Evolutionary conservation across 1,139 yeast genomes (phyloP).

Genomic region (Zygosaccharomyces pseudobailii): DNA sequence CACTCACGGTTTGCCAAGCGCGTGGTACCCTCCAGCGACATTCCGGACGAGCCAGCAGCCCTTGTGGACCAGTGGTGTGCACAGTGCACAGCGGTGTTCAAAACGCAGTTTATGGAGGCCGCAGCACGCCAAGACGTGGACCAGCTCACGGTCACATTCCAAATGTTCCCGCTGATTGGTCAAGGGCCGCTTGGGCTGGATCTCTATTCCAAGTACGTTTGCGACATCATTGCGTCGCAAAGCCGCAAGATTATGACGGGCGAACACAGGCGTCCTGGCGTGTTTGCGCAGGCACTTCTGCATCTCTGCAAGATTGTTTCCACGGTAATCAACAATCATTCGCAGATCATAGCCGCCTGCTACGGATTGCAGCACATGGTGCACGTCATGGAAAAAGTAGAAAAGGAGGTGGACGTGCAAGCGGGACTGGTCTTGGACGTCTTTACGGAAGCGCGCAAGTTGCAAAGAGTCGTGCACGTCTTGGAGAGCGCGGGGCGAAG

Average conservation of each 20-base stretch:
- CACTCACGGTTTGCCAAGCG: constrained; percentile 68
- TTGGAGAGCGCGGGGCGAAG: constrained; percentile 28
- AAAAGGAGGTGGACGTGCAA: constrained; percentile 85
- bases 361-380: constrained; percentile 66
- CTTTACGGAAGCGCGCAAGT: constrained; percentile 47
- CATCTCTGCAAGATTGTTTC: constrained; percentile 83
- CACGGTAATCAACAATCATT: constrained; percentile 78
- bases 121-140: constrained; percentile 61
- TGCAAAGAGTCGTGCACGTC: constrained; percentile 54
- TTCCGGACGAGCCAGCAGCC: constrained; percentile 74
- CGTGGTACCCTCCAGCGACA: constrained; percentile 84
- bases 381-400: constrained; percentile 66
- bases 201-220: constrained; percentile 79
- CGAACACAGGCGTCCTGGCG: constrained; percentile 33
- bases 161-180: constrained; percentile 81
- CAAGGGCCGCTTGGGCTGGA: constrained; percentile 67
- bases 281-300: constrained; percentile 65
- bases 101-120: constrained; percentile 62
- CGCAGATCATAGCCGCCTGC: constrained; percentile 66
- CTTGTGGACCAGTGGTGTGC: constrained; percentile 55
- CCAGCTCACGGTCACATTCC: constrained; percentile 60
- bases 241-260: constrained; percentile 45
- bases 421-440: constrained; percentile 85
- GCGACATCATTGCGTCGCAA: constrained; percentile 77
- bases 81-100: constrained; percentile 54